Evolutionary conservation across 768 basidiomycete genomes (phyloP), one percentile per base, ranked within the genome.

Genomic region (Collybia sp.): DNA sequence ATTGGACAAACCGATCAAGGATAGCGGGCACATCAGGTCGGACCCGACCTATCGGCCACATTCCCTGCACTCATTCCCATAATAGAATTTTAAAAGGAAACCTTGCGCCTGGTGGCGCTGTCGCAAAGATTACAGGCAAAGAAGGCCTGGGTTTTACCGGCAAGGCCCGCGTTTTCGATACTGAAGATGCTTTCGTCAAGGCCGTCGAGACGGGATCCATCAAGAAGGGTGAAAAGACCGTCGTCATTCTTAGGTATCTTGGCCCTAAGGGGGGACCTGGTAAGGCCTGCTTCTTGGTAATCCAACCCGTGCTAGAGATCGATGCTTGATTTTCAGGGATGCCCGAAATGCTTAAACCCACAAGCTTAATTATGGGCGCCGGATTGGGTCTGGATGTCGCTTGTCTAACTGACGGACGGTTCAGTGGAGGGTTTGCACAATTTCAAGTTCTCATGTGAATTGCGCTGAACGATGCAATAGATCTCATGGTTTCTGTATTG

Each of bases 291-390:
- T 35, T 46, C 47, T 37, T 34, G 37, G 33, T 37, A 13, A 11
- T 16, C 30, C 30, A 34, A 16, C 18, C 49, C 25, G 25, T 25
- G 25, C 25, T 25, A 25, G 8, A 25, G 25, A 25, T 25, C 25
- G 25, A 25, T 54, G 44, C 39, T 44, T 49, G 42, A 49, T 42
- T 46, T 47, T 45, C 59, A 87, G 93, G 93, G 52, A 99, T 99
- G 95, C 95, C 93, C 42, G 96, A 99, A 73, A 99, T 99, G 96
- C 76, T 98, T 48, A 97, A 97, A 64, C 94, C 94, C 18, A 98
- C 95, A 30, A 91, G 90, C 71, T 64, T 98, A 59, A 93, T 99
- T 65, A 98, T 99, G 91, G 96, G 96, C 45, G 96, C 96, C 11
- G 96, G 96, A 10, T 76, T 98, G 10, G 96, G 96, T 10, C 72